Base-by-base conservation (phyloP, 176 grass and related monocot species). In the Thinopyrum elongatum region DNA sequence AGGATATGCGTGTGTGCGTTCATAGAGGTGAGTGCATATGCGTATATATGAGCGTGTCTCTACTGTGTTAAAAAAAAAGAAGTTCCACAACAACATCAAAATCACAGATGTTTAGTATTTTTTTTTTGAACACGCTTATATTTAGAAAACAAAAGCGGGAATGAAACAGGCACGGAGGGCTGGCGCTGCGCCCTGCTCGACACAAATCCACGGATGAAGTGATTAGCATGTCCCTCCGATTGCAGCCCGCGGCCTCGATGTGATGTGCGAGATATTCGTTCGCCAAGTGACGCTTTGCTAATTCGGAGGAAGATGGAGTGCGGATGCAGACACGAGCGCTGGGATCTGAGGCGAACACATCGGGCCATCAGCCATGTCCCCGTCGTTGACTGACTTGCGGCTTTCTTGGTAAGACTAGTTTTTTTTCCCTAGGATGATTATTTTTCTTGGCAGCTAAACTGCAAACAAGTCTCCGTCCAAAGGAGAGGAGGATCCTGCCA, bases 351-450 rank as follows among this genome's bases (percentile, higher is more conserved):
- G 19, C 51, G 0, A 21, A 0, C 51, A 57, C 51, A 57, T 57
- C 53, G 7, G 42, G 42, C 12, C 42, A 46, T 46, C 42, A 11
- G 7, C 53, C 53, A 21, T 57, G 79, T 82, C 65, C 5, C 68
- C 88, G 12, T 85, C 70, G 83, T 77, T 86, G 82, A 80, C 82
- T 0, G 88, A 69, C 88, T 36, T 55, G 82, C 25, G 68, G 63
- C 7, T 53, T 19, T 53, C 47, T 51, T 51, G 47, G 5, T 7
- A 44, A 12, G 10, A 6, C 47, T 51, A 57, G 53, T 57, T 19
- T 57, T 22, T 21, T 22, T 57, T 1, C 0, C 0, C 19, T 57
- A 57, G 53, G 19, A 16, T 8, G 22, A 73, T 66, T 53, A 4
- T 69, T 42, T 51, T 75, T 51, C 71, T 30, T 2, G 72, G 25